Evolutionary conservation across 768 basidiomycete genomes (phyloP), one percentile per base, ranked within the genome.

Genomic region (Mycena indigotica): DNA sequence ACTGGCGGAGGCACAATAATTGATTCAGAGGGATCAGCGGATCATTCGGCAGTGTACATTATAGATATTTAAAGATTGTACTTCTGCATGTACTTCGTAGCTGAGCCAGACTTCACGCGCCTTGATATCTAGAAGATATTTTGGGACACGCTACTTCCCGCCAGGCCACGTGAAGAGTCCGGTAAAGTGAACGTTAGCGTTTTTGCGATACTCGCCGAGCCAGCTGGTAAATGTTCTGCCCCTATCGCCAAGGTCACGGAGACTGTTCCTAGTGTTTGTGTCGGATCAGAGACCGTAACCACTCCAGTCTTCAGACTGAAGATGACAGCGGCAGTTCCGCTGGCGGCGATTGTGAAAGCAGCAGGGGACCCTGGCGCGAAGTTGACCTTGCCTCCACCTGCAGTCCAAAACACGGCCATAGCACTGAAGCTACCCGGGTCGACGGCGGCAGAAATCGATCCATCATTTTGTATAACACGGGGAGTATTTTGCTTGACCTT

Each of bases 271-370:
- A 83, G 63, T 0, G 75, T 75, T 66, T 90, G 88, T 1, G 85
- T 85, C 3, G 88, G 88, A 67, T 90, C 88, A 0, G 87, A 81
- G 13, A 88, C 77, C 0, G 80, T 82, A 28, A 90, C 60, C 23
- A 72, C 73, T 30, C 80, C 75, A 2, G 74, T 70, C 12, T 70
- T 61, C 21, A 77, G 41, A 15, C 75, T 67, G 58, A 80, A 80
- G 6, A 84, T 75, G 15, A 86, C 53, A 2, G 74, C 76, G 4
- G 75, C 65, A 21, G 80, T 81, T 10, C 70, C 78, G 39, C 73
- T 76, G 1, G 73, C 64, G n/a, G 72, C 66, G 24, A 79, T 61
- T 3, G 70, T 75, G 53, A 77, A 65, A 3, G 70, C 54, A 4
- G 65, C 62, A 1, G 60, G 46, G 16, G n/a, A 52, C 29, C 45